Percentiles rank a stretch among this genome's conserved stretches.
Evolutionary conservation across 2,329 filamentous ascomycete genomes (phyloP).

Genomic region (Sporothrix globosa): DNA sequence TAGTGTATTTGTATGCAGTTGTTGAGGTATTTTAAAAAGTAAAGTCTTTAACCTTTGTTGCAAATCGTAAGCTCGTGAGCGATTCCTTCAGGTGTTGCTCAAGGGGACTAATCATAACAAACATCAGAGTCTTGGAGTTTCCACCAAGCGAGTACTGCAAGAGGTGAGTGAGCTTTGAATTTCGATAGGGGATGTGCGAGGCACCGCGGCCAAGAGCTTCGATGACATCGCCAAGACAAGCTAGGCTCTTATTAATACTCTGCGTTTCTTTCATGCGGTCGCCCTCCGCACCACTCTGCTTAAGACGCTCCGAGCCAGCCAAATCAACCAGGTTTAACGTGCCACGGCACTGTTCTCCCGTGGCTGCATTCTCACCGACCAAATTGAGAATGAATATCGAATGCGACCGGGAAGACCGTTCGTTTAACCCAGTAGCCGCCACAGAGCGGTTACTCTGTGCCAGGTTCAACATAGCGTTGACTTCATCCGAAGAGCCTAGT

Average conservation of each 20-base stretch:
- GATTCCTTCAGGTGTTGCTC: constrained; percentile 91
- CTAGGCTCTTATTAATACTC: constrained; percentile 94
- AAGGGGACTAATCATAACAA: constrained; percentile 94
- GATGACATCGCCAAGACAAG: constrained; percentile 92
- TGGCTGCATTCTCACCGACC: constrained; percentile 69
- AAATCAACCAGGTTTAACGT: constrained; percentile 95
- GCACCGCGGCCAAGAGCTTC: constrained; percentile 85
- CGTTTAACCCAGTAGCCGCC: constrained; percentile 96
- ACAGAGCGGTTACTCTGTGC: constrained; percentile 88
- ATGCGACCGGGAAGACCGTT: constrained; percentile 90
- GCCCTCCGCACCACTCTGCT: constrained; percentile 83
- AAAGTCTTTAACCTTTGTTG: constrained; percentile 70
- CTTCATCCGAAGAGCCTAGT: constrained; percentile 77
- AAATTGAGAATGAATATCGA: constrained; percentile 93
- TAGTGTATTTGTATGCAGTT: background rate
- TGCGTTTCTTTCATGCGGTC: constrained; percentile 91
- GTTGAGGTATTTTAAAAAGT: background rate
- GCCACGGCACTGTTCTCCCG: constrained; percentile 83
- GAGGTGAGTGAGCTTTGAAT: constrained; percentile 95
- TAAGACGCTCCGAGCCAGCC: constrained; percentile 87
- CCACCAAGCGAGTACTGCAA: constrained; percentile 93
- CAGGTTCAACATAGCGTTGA: constrained; percentile 76
- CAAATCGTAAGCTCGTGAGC: constrained; percentile 91
- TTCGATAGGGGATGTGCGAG: constrained; percentile 87
- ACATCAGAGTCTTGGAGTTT: constrained; percentile 98